A percentile compares a stretch with the other conserved stretches of the same genome.
Conservation (phyloP, 139 green algal species). For the Limnomonas spitsbergensis region DNA sequence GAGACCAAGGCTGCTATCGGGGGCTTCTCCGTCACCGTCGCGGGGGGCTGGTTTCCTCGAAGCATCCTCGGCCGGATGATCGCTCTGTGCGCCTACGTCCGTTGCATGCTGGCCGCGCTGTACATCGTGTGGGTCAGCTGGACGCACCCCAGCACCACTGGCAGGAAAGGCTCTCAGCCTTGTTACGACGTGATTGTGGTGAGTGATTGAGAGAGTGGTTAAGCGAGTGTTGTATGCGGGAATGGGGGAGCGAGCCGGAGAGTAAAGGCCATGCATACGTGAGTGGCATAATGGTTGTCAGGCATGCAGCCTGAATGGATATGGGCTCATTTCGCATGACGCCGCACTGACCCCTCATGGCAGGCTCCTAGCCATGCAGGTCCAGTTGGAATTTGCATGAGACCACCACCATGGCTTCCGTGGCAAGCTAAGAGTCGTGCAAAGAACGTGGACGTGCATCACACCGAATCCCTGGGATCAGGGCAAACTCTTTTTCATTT, state of each 20-base stretch:
- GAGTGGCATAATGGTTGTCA: too few species aligned
- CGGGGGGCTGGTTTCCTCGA: slow-evolving; percentile 85
- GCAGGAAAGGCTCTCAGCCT: neutral
- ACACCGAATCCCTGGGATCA: too few species aligned
- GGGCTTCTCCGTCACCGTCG: slow-evolving; percentile 69
- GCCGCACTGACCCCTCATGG: too few species aligned
- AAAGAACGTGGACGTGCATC: too few species aligned
- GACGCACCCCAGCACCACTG: neutral
- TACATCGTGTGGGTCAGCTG: slow-evolving; percentile 2
- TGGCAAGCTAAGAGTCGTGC: too few species aligned
- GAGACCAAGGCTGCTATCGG: slow-evolving; percentile 78
- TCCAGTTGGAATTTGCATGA: too few species aligned
- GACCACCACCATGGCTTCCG: too few species aligned
- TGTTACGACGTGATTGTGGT: slow-evolving; percentile 13
- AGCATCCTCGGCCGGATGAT: slow-evolving; percentile 50
- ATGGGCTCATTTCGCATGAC: too few species aligned
- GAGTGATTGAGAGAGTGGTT: neutral
- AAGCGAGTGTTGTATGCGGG: neutral
- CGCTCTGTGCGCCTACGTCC: slow-evolving; percentile 4
- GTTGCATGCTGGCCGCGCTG: slow-evolving; percentile 7
- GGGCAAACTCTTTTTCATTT: too few species aligned
- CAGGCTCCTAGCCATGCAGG: too few species aligned
- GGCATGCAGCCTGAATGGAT: too few species aligned
- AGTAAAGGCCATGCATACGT: too few species aligned
- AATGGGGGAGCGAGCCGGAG: neutral